Evolutionary conservation across 176 grass and related monocot species (phyloP), one percentile per base, ranked within the genome.

Genomic region (Aegilops longissima): DNA sequence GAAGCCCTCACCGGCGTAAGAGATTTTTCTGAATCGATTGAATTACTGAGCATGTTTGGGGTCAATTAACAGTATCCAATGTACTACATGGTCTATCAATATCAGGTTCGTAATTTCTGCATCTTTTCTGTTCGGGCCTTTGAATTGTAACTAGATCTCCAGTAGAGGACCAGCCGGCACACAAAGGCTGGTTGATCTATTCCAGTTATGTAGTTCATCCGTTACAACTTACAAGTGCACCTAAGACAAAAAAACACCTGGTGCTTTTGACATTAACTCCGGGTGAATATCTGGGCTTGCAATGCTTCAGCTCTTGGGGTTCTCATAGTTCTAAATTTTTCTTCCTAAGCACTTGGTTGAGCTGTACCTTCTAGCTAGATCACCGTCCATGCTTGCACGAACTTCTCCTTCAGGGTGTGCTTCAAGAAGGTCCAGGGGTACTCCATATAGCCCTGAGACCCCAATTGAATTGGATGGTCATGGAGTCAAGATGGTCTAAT

Each of bases 331-430:
- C 12, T 47, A 25, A 3, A 64, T 30, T 87, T 97, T 97, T 78
- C 93, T 95, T 91, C 72, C 90, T 84, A 38, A 95, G 93, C 33
- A 98, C 89, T 76, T 98, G 95, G 5, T 86, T 82, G 54, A 98
- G 70, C 91, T 98, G 91, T 39, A 95, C 79, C 76, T 95, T 98
- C 73, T 92, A 89, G 83, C 27, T 27, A 27, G 27, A 47, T 93
- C 95, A 39, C 36, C 93, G 89, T 95, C 66, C 87, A 87, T 47
- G 93, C 95, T 83, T 98, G 89, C 85, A 95, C 84, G 21, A 95
- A 84, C 70, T 95, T 95, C 1, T 89, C 77, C 83, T 98, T 98
- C 35, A 36, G 35, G 86, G 86, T 98, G 66, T 98, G 89, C 83
- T 95, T 98, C 76, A 93, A 89, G 39, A 78, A 81, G 31, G 84